Base-by-base conservation (phyloP, 2,329 filamentous ascomycete species). In the Exophiala spinifera region DNA sequence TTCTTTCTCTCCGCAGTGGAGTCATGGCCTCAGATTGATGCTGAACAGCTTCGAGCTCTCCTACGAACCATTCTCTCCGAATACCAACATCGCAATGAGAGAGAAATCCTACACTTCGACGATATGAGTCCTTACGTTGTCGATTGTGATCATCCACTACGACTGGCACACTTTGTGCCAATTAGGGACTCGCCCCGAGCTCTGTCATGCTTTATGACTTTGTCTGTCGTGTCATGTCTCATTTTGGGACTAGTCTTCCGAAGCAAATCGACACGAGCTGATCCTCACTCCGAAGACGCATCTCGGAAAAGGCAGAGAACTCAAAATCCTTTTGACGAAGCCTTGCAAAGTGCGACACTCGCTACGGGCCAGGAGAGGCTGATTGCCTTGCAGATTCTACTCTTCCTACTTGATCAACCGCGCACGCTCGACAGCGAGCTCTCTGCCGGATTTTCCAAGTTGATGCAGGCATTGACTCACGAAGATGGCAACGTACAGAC, bases 101-200 rank as follows among this genome's bases (percentile, higher is more conserved):
- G 83, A 55, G 85, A 88, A 45, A 82, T 86, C 34, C 76, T 97
- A 10, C 87, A 90, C 60, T 72, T 95, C n/a, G 84, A 89, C 56
- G 88, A 96, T 63, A 67, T 96, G 21, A 74, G 78, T 0, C 87
- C 88, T 65, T 74, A 66, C 66, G 59, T 63, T 31, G 54, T 45
- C 21, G 48, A 44, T 31, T 59, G 51, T 43, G 53, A 55, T 7
- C 46, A 46, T 17, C 70, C 70, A 13, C 70, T 80, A 11, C 65
- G 72, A n/a, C 54, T 59, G 19, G 64, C 61, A 20, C 60, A 66
- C 25, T 70, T 72, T 53, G 68, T 69, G 14, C 73, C 72, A 47
- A 65, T 70, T 19, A 60, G 70, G 19, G 69, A 69, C 45, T 65
- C 60, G 36, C 17, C 62, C 46, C 69, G 64, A 57, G 70, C 71